Percentiles rank a stretch among this genome's conserved stretches.
phyloP scores from a whole-genome alignment of 306 rosid genomes.

The Parietaria judaica region DNA sequence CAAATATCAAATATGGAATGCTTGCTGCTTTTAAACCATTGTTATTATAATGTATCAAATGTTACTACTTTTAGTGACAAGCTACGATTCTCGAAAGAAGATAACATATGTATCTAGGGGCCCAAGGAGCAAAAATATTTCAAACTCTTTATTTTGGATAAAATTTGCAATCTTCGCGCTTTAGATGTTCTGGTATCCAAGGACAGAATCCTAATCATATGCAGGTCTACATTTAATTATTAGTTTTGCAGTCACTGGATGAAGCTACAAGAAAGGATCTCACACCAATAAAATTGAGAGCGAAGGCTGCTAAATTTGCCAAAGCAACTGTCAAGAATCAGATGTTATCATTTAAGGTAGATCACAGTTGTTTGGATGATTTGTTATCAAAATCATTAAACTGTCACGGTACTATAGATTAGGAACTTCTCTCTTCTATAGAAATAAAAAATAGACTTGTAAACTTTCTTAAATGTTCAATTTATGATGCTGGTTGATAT shows the following conservation, averaged over 20 bases:
- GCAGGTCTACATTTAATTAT: conserved; percentile 27
- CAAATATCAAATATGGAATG: not conserved
- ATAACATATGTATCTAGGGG: not conserved
- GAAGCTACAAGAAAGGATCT: conserved; percentile 67
- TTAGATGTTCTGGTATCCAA: conserved; percentile 2
- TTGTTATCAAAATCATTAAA: not conserved
- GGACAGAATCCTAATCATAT: conserved; percentile 11
- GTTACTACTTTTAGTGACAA: not conserved
- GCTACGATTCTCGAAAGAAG: not conserved
- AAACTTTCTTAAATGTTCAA: not conserved
- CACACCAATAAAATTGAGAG: conserved; percentile 80
- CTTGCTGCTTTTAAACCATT: not conserved
- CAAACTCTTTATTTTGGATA: conserved; percentile 10
- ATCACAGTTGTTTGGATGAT: conserved; percentile 10
- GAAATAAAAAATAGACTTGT: not conserved
- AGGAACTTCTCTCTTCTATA: not conserved
- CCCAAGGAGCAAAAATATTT: not conserved
- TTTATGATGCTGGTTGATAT: not conserved
- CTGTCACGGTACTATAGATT: no score
- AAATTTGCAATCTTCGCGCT: not conserved
- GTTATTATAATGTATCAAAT: not conserved
- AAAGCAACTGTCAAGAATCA: conserved; percentile 78
- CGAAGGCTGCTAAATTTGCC: conserved; percentile 95
- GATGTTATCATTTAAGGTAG: conserved; percentile 93
- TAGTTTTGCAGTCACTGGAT: conserved; percentile 98